Evolutionary conservation across 805 yeast species (phyloP), one percentile per base, ranked within the genome.

Genomic region (Lipomyces lipofer): DNA sequence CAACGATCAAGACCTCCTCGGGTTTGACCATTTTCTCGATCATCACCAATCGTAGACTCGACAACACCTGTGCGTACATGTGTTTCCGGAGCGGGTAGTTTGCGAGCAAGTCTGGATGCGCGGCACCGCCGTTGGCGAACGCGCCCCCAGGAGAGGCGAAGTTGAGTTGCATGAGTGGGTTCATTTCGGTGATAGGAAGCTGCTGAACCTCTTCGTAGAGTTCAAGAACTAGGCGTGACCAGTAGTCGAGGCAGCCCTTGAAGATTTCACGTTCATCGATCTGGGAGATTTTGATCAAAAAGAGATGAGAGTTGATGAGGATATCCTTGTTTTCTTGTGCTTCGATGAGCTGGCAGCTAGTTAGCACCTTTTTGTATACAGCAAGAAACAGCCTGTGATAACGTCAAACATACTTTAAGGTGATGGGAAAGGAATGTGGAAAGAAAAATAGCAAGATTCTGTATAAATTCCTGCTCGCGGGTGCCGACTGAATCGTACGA

Each of bases 21-120:
- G 99, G 99, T 70, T 96, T 84, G 1, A 88, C 99, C 99, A 94
- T 94, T 66, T 87, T 87, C 72, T 91, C 98, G 66, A 94, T 94
- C 68, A 94, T 85, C n/a, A 95, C 96, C 57, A 86, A 76, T 72
- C 99, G 83, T 66, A 94, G 78, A 67, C 84, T 84, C 3, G 97
- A 84, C 63, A 94, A 78, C 40, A 94, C 76, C 24, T 80, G 80
- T n/a, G 82, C 75, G 68, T 94, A 94, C 49, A 80, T 81, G 72
- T 92, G 95, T 69, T 86, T 89, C 70, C 97, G 85, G 54, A 92
- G 78, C 7, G 95, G 91, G 70, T 79, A 84, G 64, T 82, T 82
- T n/a, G 84, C 84, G 62, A 91, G 77, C 13, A 84, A 65, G 45
- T 82, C 84, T 0, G 97, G 96, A 66, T 88, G 85, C 45, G 91